These are phyloP conservation scores for Lipomyces yamadae DNA, from an alignment of 805 yeast genomes.

Conservation along the genomic window DNA sequence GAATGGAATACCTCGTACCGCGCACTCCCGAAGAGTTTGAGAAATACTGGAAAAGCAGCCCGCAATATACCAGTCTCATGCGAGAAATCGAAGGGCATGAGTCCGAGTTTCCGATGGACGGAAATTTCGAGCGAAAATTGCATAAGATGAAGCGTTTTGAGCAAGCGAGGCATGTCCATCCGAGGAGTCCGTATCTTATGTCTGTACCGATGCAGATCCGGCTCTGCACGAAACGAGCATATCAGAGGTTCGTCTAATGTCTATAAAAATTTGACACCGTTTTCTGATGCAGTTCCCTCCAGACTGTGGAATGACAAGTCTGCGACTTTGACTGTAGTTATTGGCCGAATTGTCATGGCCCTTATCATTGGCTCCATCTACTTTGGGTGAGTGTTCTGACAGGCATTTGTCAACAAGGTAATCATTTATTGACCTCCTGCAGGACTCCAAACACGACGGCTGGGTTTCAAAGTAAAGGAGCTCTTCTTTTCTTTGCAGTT, in stretches of 20 bases:
- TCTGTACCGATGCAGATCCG: slow-evolving; percentile 5
- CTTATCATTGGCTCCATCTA: neutral
- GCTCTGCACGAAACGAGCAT: slow-evolving; percentile 6
- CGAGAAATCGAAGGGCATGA: slow-evolving; percentile 50
- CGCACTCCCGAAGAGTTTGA: slow-evolving; percentile 50
- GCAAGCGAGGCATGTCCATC: slow-evolving; percentile 5
- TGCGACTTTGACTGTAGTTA: neutral
- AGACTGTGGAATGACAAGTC: slow-evolving; percentile 4
- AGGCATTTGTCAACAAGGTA: neutral
- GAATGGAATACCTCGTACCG: slow-evolving; percentile 57
- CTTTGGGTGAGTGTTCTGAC: too few species aligned
- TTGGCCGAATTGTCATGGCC: slow-evolving; percentile 5
- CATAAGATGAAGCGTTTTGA: neutral
- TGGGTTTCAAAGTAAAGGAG: slow-evolving; percentile 67
- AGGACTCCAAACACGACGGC: slow-evolving; percentile 43
- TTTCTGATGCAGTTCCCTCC: too few species aligned
- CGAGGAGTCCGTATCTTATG: neutral
- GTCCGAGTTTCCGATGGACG: slow-evolving; percentile 1
- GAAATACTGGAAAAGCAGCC: slow-evolving; percentile 55
- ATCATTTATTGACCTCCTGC: neutral
- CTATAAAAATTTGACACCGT: too few species aligned
- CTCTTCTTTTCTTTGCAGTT: slow-evolving; percentile 54
- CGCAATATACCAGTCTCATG: slow-evolving; percentile 49
- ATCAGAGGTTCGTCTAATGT: neutral
- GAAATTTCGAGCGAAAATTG: neutral